Evolutionary conservation across 2,329 filamentous ascomycete species (phyloP), one percentile per base, ranked within the genome.

Genomic region (Lachnellula cervina): DNA sequence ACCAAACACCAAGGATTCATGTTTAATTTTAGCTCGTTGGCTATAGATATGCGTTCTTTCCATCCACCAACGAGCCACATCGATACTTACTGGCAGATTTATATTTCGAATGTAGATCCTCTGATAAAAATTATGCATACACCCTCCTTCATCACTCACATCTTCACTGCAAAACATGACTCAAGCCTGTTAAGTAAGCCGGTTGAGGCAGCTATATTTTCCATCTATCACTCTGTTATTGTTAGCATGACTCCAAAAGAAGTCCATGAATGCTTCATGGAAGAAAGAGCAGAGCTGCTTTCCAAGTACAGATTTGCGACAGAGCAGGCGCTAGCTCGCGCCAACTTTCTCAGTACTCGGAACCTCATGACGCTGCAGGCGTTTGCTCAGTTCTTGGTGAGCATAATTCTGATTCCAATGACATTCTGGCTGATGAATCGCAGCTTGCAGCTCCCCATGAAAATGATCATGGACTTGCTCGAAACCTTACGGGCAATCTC

Each of bases 341-440:
- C 80, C 2, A 77, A 79, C 51, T 82, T 86, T 42, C 70, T 87
- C 5, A 78, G 78, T 43, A 79, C 80, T 0, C 78, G 80, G 0
- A 81, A 85, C 50, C 62, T 84, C 1, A 72, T 76, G 8, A 76
- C 84, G 2, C 66, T 87, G 14, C 82, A 85, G 64, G 82, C 82
- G 0, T 78, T 84, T 25, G 72, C 77, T 1, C 70, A 86, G 1
- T 85, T 83, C 61, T 71, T 86, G 3, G 68, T 74, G 1, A 69
- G 80, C 23, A 73, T 80, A 0, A 72, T 76, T 23, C 70, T 72
- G 4, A 69, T 77, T 46, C 76, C 78, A 56, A 73, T 75, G 49
- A 21, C 11, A 19, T n/a, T 2, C 3, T 44, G 11, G 23, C n/a
- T 46, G 14, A 46, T 14, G 28, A 46, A 32, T 5, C 6, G 25